Evolutionary conservation across 2,329 filamentous ascomycete genomes (phyloP).

Genomic region (Tolypocladium paradoxum): DNA sequence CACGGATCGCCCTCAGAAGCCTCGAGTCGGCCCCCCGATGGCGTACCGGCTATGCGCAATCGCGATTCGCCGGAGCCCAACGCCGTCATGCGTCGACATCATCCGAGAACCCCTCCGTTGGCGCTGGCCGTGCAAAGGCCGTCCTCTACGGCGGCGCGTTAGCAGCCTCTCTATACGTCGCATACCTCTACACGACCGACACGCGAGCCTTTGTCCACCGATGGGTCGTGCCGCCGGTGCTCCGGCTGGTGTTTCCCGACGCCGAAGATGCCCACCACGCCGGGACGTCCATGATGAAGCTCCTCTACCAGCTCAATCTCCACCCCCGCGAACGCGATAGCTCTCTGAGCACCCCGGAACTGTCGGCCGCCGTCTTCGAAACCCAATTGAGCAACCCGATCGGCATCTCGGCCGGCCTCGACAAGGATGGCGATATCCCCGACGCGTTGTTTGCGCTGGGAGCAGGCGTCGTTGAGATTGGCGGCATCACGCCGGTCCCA

Average conservation of each 20-base stretch:
- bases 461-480: conserved; percentile 80
- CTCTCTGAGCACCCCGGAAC: conserved; percentile 19
- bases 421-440: conserved; percentile 87
- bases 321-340: conserved; percentile 69
- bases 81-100: conserved; percentile 23
- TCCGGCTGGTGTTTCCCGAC: conserved; percentile 59
- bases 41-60: conserved; percentile 1
- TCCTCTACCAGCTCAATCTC: conserved; percentile 61
- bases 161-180: conserved; percentile 30
- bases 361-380: conserved; percentile 55
- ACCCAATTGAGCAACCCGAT: conserved; percentile 73
- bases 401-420: conserved; percentile 88
- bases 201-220: conserved; percentile 61
- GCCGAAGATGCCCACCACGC: conserved; percentile 87
- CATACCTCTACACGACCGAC: conserved; percentile 63
- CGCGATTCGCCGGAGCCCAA: conserved; percentile 3
- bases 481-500: conserved; percentile 77
- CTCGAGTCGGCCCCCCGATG: conserved; percentile 3
- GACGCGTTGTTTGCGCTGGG: conserved; percentile 77
- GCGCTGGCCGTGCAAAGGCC: conserved; percentile 22
- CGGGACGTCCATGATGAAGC: conserved; percentile 60
- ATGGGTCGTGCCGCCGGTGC: conserved; percentile 53
- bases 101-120: conserved; percentile 14
- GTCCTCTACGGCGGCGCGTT: conserved; percentile 30
- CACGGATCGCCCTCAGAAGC: conserved; percentile 4